Evolutionary conservation across 1,139 yeast species (phyloP), one percentile per base, ranked within the genome.

Genomic region (Pichia sp.): DNA sequence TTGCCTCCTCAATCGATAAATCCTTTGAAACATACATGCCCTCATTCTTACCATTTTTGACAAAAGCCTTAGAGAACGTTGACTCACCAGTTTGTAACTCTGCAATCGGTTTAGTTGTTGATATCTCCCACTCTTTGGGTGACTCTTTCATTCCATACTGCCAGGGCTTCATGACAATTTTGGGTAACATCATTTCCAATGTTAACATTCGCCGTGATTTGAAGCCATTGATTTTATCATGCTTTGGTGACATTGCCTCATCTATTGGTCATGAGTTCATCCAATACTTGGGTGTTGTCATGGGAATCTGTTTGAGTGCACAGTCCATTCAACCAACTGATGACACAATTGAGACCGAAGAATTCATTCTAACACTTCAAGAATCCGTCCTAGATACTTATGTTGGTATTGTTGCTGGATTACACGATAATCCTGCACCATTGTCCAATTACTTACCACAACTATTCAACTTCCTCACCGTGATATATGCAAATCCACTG

Each of bases 41-140:
- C 56, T 80, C 87, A 3, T 89, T 93, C 69, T 76, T 88, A 59
- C 98, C 98, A 53, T 90, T 77, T 69, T 77, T 93, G 69, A 82
- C 84, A 23, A 78, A 78, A 59, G 96, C 96, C 0, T 77, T 93
- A 61, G 81, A 82, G 64, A 92, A 90, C 70, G 83, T 88, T 10
- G 96, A 90, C 50, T 82, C 90, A 8, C 88, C 92, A 46, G 84
- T 90, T 26, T 85, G 96, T 64, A 81, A 80, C 60, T 88, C 96
- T 13, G 96, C 98, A 2, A 90, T 93, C 57, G 98, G 99, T 4
- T 79, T 95, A 57, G 92, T 93, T 57, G 97, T 97, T n/a, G 99
- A 93, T 72, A 85, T 93, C 63, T 82, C 96, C n/a, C 96, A 90
- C 67, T 87, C 97, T 1, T 77, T 95, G 54, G 96, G 96, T 38